Percentiles rank a stretch among this genome's conserved stretches.
These are phyloP conservation scores for Hymenoscyphus scutula DNA, from an alignment of 2,329 filamentous ascomycete genomes.

Conservation along the genomic window DNA sequence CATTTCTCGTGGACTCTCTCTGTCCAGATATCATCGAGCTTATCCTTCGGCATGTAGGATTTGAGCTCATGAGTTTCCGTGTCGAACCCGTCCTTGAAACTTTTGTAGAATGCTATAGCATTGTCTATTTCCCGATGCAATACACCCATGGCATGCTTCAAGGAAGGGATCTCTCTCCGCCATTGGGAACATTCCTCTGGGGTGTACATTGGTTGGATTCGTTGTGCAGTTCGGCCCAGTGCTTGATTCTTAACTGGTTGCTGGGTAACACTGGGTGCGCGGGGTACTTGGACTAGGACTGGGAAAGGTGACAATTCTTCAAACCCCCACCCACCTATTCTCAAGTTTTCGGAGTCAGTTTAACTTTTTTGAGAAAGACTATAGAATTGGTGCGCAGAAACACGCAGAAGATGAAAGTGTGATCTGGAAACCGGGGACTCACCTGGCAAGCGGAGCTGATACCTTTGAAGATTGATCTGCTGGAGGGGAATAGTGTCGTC, in stretches of 20 bases:
- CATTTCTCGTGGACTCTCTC: neutral
- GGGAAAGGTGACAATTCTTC: neutral
- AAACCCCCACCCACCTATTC: neutral
- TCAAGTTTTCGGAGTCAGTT: too few relatives aligned
- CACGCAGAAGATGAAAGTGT: too few relatives aligned
- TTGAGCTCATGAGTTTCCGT: slow-evolving; percentile 18
- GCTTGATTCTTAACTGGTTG: neutral
- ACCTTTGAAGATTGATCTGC: neutral
- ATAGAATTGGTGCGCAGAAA: too few relatives aligned
- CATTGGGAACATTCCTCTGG: neutral
- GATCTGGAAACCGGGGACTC: too few relatives aligned
- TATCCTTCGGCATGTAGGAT: neutral
- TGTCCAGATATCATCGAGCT: neutral
- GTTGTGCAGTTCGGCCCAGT: neutral
- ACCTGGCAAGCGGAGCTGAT: neutral
- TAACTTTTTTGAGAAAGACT: too few relatives aligned
- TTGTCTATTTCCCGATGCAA: slow-evolving; percentile 17
- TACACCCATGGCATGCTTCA: neutral
- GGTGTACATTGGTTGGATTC: neutral
- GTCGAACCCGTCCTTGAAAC: slow-evolving; percentile 24
- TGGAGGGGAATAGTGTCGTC: neutral
- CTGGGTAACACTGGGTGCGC: neutral
- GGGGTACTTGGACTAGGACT: neutral
- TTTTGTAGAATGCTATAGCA: slow-evolving; percentile 25
- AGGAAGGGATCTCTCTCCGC: neutral